phyloP scores from a whole-genome alignment of 2,329 filamentous ascomycete genomes.

The Talaromyces sp. region DNA sequence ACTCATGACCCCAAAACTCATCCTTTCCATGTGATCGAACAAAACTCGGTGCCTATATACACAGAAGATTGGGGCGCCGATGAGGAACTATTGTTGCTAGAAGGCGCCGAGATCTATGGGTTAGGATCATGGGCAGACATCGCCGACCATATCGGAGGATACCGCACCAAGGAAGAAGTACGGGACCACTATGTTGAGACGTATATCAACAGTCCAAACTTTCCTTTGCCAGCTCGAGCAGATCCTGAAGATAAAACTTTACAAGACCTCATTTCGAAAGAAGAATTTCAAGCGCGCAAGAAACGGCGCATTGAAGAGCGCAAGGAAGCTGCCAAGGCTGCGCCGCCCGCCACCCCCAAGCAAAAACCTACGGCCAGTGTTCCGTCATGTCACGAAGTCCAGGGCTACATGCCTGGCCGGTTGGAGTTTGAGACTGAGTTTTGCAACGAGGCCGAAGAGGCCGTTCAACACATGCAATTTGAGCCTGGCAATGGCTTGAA shows the following conservation, averaged over 20 bases:
- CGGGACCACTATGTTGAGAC: conserved; percentile 87
- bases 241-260: conserved; percentile 75
- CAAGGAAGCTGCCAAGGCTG: conserved; percentile 79
- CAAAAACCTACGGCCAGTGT: conserved; percentile 95
- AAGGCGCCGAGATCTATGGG: conserved; percentile 94
- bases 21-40: conserved; percentile 89
- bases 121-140: conserved; percentile 97
- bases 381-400: conserved; percentile 93
- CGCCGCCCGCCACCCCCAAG: conserved; percentile 77
- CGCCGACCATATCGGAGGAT: conserved; percentile 95
- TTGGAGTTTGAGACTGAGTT: conserved; percentile 97
- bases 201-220: conserved; percentile 75
- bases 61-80: conserved; percentile 94
- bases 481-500: conserved; percentile 93
- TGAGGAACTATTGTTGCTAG: conserved; percentile 86
- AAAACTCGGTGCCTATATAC: conserved; percentile 97
- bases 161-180: conserved; percentile 90
- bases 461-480: conserved; percentile 97
- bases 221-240: conserved; percentile 81
- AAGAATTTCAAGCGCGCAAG: conserved; percentile 89
- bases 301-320: conserved; percentile 89
- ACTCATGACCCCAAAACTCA: conserved; percentile 84
- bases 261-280: conserved; percentile 73
- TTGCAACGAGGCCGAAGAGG: conserved; percentile 95
- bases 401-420: conserved; percentile 97